Evolutionary conservation across 495 filamentous ascomycete species (phyloP).

Genomic region (Hypomontagnella monticulosa): DNA sequence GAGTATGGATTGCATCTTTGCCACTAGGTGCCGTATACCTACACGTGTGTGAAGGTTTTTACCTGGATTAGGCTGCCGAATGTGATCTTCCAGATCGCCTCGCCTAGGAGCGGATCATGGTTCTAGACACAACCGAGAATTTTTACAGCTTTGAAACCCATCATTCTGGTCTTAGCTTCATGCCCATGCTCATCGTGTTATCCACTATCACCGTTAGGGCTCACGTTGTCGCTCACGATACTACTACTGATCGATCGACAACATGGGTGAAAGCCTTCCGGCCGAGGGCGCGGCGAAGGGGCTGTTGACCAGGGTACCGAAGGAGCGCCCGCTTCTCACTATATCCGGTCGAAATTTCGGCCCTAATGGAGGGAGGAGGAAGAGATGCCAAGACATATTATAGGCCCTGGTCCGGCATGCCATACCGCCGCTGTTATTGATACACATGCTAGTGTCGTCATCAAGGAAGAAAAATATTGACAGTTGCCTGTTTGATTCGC

Average conservation of each 20-base stretch:
- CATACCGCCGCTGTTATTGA: constrained; percentile 18
- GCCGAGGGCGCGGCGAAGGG: constrained; percentile 16
- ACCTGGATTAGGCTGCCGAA: constrained; percentile 19
- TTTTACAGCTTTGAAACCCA: not conserved
- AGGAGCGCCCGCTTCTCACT: constrained; percentile 30
- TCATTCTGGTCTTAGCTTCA: constrained; percentile 1
- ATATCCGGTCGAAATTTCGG: constrained; percentile 44
- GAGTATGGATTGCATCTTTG: constrained; percentile 26
- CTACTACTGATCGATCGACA: constrained; percentile 17
- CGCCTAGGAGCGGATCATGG: constrained; percentile 5
- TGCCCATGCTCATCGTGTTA: not conserved
- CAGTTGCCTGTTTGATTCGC: constrained; percentile 19
- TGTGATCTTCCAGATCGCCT: constrained; percentile 26
- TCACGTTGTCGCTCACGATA: not conserved
- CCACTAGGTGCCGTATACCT: constrained; percentile 20
- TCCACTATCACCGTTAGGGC: not conserved
- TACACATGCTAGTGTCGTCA: constrained; percentile 38
- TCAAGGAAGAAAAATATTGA: constrained; percentile 17
- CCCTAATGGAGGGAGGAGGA: constrained; percentile 41
- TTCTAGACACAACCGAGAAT: constrained; percentile 22
- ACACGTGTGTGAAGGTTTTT: constrained; percentile 13
- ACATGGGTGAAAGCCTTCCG: constrained; percentile 18
- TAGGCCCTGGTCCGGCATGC: constrained; percentile 36
- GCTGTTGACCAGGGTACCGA: constrained; percentile 16
- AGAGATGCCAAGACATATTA: constrained; percentile 26